Evolutionary conservation across 169 alveolate genomes (phyloP).

Genomic region (Plasmodium blacklocki): DNA sequence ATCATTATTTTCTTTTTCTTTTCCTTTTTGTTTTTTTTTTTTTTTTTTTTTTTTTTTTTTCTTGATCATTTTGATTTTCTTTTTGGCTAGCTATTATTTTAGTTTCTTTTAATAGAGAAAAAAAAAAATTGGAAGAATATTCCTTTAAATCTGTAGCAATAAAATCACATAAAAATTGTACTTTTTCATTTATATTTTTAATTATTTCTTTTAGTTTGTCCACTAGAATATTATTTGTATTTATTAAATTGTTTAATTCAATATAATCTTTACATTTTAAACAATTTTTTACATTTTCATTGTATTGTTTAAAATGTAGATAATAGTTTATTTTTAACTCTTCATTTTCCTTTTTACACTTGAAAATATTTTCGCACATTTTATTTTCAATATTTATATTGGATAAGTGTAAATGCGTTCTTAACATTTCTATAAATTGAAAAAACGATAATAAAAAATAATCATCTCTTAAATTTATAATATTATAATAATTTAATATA

Average conservation of each 20-base stretch:
- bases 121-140: constrained; percentile 2
- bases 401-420: constrained; percentile 9
- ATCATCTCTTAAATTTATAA: constrained; percentile 53
- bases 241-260: neutral
- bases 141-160: constrained; percentile 6
- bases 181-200: constrained; percentile 1
- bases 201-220: constrained; percentile 1
- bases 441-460: constrained; percentile 33
- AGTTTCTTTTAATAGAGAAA: constrained; percentile 27
- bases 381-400: constrained; percentile 13
- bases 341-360: constrained; percentile 1
- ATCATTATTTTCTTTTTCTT: constrained; percentile 12
- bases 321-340: neutral
- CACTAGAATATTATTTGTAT: neutral
- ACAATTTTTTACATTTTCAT: constrained; percentile 24
- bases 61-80: neutral
- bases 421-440: constrained; percentile 30
- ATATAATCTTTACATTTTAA: constrained; percentile 44
- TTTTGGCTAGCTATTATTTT: constrained; percentile 17
- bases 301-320: constrained; percentile 6
- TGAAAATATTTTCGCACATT: neutral
- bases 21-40: neutral
- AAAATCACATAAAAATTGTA: neutral
- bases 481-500: constrained; percentile 29
- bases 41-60: neutral